Evolutionary conservation across 208 protist species (phyloP), one percentile per base, ranked within the genome.

Genomic region (Trichomonas gallinae): DNA sequence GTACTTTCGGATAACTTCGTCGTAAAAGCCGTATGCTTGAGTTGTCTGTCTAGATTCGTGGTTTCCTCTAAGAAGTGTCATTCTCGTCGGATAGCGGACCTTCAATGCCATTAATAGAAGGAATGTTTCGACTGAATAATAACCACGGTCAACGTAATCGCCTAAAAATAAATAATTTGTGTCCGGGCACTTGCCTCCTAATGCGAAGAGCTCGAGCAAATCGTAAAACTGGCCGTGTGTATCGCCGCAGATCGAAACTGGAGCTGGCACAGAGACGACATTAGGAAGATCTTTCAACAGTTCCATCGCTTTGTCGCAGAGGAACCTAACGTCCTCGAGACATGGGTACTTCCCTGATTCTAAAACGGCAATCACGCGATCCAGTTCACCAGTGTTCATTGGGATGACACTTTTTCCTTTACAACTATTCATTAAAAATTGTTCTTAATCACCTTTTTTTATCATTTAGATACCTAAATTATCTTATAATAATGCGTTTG

Each of bases 21-120:
- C 99, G 97, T 99, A 99, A 97, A 99, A 99, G 45, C 99, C 99
- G 97, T 99, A 99, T 34, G 99, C 97, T 97, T 99, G 98, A 93
- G 99, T 99, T 96, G 99, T 99, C 96, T 99, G 98, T 4, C 99
- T 97, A 0, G 98, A 99, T 97, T 99, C 99, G 97, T 99, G 99
- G 97, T 99, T 99, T 91, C 99, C 99, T 96, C 99, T 98, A 11
- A 99, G 97, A 26, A 99, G 97, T 97, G 99, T 98, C 49, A 99
- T 97, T 4, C 99, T 97, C 96, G 99, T 98, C 11, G 98, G 98
- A 97, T 99, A 99, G 72, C 98, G 98, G 31, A 96, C 72, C 85
- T 98, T 99, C 87, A 99, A 98, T 17, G 98, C 97, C 11, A 99
- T 93, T 40, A 99, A 97, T 87, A 99, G 97, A 51, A 98, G 98